These are phyloP conservation scores for Fistulinella prunicolor DNA, from an alignment of 768 basidiomycete genomes.

Conservation along the genomic window DNA sequence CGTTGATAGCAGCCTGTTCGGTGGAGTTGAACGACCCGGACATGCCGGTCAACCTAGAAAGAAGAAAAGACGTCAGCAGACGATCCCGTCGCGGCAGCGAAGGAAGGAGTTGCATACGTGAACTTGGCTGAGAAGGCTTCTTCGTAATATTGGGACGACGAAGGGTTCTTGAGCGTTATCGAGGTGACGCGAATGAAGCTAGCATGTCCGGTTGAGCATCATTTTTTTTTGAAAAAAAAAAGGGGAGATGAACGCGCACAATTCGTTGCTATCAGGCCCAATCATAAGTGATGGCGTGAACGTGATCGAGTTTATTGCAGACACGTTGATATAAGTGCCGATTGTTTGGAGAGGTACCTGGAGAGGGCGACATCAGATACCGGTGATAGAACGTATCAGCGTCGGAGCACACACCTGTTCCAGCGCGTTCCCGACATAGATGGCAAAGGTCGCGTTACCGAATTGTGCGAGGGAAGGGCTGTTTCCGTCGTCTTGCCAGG, in stretches of 20 bases:
- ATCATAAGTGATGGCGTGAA: slow-evolving; percentile 53
- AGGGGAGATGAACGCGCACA: slow-evolving; percentile 39
- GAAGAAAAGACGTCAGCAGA: background rate
- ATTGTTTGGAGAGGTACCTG: slow-evolving; percentile 60
- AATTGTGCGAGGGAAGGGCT: slow-evolving; percentile 50
- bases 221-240: too few relatives aligned
- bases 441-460: slow-evolving; percentile 48
- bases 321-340: slow-evolving; percentile 47
- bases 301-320: slow-evolving; percentile 39
- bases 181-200: slow-evolving; percentile 84
- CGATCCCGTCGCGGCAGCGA: background rate
- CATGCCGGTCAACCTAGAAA: slow-evolving; percentile 61
- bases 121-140: slow-evolving; percentile 80
- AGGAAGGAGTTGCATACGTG: slow-evolving; percentile 39
- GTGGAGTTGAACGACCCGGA: slow-evolving; percentile 61
- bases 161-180: slow-evolving; percentile 46
- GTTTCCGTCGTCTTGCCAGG: slow-evolving; percentile 56
- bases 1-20: slow-evolving; percentile 56
- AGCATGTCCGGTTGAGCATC: background rate
- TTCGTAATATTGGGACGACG: slow-evolving; percentile 50
- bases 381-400: background rate
- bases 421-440: slow-evolving; percentile 60
- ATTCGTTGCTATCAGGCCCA: slow-evolving; percentile 53
- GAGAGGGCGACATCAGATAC: background rate
- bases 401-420: slow-evolving; percentile 52